Evolutionary conservation across 306 rosid genomes (phyloP).

Genomic region (Arachis hypogaea): DNA sequence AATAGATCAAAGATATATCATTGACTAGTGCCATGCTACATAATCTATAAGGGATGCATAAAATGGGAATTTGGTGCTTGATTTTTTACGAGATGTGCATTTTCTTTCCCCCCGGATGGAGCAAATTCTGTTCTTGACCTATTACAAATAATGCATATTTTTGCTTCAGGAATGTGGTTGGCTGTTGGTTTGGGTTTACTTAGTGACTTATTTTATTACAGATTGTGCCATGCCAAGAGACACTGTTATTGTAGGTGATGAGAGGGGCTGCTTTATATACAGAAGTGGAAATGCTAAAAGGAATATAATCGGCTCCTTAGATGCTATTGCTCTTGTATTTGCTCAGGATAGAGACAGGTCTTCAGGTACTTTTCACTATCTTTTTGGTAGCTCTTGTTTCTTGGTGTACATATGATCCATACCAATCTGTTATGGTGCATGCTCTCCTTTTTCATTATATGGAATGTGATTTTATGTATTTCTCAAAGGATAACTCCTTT

Average conservation of each 20-base stretch:
- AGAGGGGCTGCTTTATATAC: constrained; percentile 56
- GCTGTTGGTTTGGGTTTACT: too few relatives aligned
- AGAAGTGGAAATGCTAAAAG: constrained; percentile 47
- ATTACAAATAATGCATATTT: too few relatives aligned
- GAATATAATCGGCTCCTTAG: constrained; percentile 41
- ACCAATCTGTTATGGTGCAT: constrained; percentile 24
- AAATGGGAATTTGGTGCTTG: constrained; percentile 4
- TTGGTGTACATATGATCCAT: constrained; percentile 7
- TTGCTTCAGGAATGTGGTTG: too few relatives aligned
- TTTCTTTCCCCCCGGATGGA: too few relatives aligned
- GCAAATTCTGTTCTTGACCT: too few relatives aligned
- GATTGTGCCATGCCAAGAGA: constrained; percentile 78
- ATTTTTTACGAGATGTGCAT: background rate
- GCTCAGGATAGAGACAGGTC: constrained; percentile 61
- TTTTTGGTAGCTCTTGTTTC: constrained; percentile 30
- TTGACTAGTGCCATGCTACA: constrained; percentile 29
- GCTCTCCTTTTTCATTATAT: constrained; percentile 3
- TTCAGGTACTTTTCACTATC: constrained; percentile 52
- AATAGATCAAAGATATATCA: constrained; percentile 20
- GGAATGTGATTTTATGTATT: constrained; percentile 2
- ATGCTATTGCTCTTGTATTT: constrained; percentile 77
- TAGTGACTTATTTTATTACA: constrained; percentile 36
- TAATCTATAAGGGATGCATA: constrained; percentile 23
- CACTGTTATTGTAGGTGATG: constrained; percentile 79
- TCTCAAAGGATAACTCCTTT: constrained; percentile 14